Conservation (phyloP, 208 protist species). For the Kentomonas sorsogonicus region DNA sequence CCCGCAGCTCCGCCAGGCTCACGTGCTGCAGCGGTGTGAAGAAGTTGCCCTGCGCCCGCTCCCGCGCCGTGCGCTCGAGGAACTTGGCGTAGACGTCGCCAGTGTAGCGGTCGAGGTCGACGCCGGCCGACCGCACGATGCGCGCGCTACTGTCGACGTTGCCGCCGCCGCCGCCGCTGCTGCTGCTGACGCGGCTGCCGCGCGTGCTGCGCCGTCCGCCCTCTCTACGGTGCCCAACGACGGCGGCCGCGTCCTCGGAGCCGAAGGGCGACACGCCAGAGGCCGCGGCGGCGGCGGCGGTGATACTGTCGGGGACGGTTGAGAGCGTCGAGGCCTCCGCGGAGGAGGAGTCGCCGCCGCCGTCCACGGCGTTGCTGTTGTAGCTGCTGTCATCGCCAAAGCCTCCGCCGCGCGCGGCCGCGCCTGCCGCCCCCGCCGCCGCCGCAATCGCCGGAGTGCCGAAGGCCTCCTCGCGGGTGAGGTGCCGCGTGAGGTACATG, state of each 20-base stretch:
- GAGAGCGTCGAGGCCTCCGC: no score
- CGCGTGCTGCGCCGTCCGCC: no score
- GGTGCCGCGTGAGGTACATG: neutral
- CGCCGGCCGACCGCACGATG: no score
- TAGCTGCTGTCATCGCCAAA: no score
- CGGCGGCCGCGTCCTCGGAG: no score
- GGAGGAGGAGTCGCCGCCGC: no score
- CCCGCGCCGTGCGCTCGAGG: neutral
- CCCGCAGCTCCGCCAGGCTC: constrained; percentile 36
- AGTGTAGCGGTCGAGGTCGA: neutral
- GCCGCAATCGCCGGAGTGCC: neutral
- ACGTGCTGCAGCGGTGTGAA: constrained; percentile 41
- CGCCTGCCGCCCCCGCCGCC: neutral
- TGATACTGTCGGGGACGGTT: no score
- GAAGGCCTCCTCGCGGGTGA: neutral
- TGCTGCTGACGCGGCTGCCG: neutral
- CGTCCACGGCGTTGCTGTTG: no score
- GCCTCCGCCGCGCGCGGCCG: no score
- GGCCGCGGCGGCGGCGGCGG: no score
- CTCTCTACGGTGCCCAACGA: no score
- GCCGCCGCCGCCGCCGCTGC: neutral
- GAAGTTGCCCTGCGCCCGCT: neutral
- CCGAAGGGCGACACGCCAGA: no score
- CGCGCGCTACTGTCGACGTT: neutral
- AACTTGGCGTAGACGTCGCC: constrained; percentile 8